phyloP scores from a whole-genome alignment of 331 rosid species.

The Acacia pycnantha region DNA sequence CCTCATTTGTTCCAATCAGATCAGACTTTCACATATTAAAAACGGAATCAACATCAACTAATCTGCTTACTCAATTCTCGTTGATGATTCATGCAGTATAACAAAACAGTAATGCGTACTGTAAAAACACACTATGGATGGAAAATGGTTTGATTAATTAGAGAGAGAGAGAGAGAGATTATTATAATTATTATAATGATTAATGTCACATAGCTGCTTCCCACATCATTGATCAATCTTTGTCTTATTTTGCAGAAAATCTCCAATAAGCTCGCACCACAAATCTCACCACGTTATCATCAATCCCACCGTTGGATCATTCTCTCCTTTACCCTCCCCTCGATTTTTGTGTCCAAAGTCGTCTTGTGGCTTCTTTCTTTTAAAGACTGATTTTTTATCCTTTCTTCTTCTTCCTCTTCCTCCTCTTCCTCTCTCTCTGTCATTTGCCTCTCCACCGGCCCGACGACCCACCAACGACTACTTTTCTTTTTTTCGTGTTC shows the following conservation, averaged over 20 bases:
- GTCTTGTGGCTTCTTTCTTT: background rate
- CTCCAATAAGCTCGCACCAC: conserved; percentile 52
- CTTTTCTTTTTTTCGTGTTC: background rate
- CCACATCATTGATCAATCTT: conserved; percentile 40
- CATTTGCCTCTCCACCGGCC: background rate
- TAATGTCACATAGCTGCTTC: conserved; percentile 30
- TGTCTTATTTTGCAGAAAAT: conserved; percentile 45
- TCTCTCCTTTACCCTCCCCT: background rate
- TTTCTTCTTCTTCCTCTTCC: background rate
- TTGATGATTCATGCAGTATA: background rate
- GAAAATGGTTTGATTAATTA: background rate
- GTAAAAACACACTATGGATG: background rate
- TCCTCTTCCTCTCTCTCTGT: background rate
- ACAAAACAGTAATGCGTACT: background rate
- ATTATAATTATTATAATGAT: background rate
- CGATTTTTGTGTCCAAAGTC: conserved; percentile 30
- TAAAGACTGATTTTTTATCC: conserved; percentile 19
- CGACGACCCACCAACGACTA: background rate
- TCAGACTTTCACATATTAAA: background rate
- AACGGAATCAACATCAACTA: background rate
- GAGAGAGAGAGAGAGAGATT: background rate
- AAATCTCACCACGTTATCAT: conserved; percentile 44
- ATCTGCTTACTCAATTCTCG: background rate
- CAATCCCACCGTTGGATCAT: conserved; percentile 43
- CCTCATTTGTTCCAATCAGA: conserved; percentile 2